phyloP scores from a whole-genome alignment of 73 alveolate genomes.

The Blepharisma japonicum region DNA sequence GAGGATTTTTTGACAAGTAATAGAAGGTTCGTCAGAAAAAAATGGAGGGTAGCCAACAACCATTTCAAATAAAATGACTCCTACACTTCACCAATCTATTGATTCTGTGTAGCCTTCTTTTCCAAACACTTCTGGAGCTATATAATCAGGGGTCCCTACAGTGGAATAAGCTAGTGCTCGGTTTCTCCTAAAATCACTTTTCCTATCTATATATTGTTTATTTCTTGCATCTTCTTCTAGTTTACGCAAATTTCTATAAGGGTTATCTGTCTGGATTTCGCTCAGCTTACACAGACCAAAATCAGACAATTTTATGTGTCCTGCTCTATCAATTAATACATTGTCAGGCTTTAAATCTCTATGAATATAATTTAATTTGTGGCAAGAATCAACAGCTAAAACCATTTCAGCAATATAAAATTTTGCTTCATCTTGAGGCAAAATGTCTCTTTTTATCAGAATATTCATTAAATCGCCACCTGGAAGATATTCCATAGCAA shows the following conservation, averaged over 20 bases:
- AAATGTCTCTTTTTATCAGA: conserved; percentile 80
- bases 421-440: conserved; percentile 77
- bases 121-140: conserved; percentile 87
- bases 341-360: conserved; percentile 86
- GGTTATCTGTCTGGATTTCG: background rate
- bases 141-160: conserved; percentile 77
- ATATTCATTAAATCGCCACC: conserved; percentile 72
- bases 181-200: background rate
- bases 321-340: conserved; percentile 66
- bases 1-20: conserved; percentile 73
- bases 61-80: conserved; percentile 86
- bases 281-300: conserved; percentile 54
- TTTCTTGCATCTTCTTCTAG: too few species aligned
- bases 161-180: conserved; percentile 31
- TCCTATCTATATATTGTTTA: background rate
- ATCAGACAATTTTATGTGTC: conserved; percentile 70
- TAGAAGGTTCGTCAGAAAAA: conserved; percentile 77
- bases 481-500: conserved; percentile 55
- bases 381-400: conserved; percentile 81
- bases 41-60: conserved; percentile 87
- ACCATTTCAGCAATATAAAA: conserved; percentile 78
- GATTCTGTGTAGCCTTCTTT: conserved; percentile 63
- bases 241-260: too few species aligned
- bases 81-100: conserved; percentile 93
- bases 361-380: conserved; percentile 77